Evolutionary conservation across 1,139 yeast genomes (phyloP).

Genomic region (Pichia sp.): DNA sequence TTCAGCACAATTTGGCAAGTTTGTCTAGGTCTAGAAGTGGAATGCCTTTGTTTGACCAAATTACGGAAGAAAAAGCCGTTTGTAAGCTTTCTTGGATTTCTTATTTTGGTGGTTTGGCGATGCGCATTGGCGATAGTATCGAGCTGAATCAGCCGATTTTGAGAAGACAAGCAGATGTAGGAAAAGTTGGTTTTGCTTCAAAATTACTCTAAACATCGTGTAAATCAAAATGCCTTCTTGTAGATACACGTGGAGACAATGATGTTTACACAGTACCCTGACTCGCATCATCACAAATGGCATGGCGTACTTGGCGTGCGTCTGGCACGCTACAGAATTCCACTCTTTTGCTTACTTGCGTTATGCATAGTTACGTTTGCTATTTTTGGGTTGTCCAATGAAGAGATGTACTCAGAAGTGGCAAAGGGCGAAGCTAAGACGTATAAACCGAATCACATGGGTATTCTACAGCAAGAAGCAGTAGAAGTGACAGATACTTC

Average conservation of each 20-base stretch:
- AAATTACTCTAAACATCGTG: not conserved
- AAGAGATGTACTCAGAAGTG: not conserved
- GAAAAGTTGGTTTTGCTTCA: not conserved
- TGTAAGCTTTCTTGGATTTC: too few species aligned
- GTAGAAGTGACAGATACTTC: not conserved
- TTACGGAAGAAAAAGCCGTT: too few species aligned
- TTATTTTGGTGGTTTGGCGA: not conserved
- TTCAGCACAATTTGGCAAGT: too few species aligned
- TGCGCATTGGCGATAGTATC: not conserved
- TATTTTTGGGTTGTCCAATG: conserved; percentile 10
- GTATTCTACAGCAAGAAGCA: conserved; percentile 1
- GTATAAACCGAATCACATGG: not conserved
- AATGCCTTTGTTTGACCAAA: too few species aligned
- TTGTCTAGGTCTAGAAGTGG: too few species aligned
- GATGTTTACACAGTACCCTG: conserved; percentile 5
- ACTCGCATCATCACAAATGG: not conserved
- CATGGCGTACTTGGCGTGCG: not conserved
- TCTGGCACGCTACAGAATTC: conserved; percentile 6
- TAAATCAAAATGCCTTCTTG: not conserved
- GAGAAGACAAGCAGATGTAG: not conserved
- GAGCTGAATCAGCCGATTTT: not conserved
- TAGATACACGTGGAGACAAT: not conserved
- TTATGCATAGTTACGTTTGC: conserved; percentile 9
- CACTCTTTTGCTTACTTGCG: conserved; percentile 4
- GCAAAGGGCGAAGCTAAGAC: not conserved